Percentiles rank a stretch among this genome's conserved stretches.
phyloP scores from a whole-genome alignment of 108 stramenopile genomes.

The Pseudonitzschia multiseries region DNA sequence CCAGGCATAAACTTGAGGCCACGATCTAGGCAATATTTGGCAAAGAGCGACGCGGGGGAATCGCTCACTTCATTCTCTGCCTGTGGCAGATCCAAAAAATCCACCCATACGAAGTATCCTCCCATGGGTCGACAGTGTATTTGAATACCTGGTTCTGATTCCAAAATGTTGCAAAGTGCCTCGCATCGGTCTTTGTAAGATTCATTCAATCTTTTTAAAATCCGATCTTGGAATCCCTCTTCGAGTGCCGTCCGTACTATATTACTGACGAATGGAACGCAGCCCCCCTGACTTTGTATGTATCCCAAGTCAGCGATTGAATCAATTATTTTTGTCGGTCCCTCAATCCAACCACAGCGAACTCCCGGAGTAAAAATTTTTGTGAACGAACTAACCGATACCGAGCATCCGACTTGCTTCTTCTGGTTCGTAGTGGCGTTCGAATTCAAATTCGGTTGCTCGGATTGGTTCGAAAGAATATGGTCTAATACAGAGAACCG shows the following conservation, averaged over 20 bases:
- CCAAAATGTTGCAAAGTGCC: constrained; percentile 35
- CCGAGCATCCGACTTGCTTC: constrained; percentile 45
- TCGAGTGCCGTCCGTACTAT: constrained; percentile 45
- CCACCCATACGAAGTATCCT: constrained; percentile 63
- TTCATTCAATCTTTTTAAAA: constrained; percentile 41
- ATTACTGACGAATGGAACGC: constrained; percentile 60
- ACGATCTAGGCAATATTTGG: constrained; percentile 28
- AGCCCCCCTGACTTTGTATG: constrained; percentile 66
- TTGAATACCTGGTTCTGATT: constrained; percentile 38
- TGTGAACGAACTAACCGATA: constrained; percentile 73
- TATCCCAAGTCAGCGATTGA: constrained; percentile 49
- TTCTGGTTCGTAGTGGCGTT: not conserved
- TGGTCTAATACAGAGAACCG: constrained; percentile 49
- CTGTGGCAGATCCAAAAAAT: constrained; percentile 38
- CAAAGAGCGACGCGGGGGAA: constrained; percentile 27
- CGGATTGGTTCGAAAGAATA: not conserved
- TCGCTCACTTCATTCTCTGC: constrained; percentile 14
- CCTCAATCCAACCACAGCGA: constrained; percentile 74
- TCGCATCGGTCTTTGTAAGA: constrained; percentile 46
- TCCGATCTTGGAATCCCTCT: constrained; percentile 38
- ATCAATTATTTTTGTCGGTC: constrained; percentile 44
- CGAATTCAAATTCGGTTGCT: not conserved
- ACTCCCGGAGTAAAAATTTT: constrained; percentile 71
- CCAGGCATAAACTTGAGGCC: constrained; percentile 61
- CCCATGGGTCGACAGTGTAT: constrained; percentile 18